Conservation (phyloP, 2,329 filamentous ascomycete species). For the Apiospora kogelbergensis region DNA sequence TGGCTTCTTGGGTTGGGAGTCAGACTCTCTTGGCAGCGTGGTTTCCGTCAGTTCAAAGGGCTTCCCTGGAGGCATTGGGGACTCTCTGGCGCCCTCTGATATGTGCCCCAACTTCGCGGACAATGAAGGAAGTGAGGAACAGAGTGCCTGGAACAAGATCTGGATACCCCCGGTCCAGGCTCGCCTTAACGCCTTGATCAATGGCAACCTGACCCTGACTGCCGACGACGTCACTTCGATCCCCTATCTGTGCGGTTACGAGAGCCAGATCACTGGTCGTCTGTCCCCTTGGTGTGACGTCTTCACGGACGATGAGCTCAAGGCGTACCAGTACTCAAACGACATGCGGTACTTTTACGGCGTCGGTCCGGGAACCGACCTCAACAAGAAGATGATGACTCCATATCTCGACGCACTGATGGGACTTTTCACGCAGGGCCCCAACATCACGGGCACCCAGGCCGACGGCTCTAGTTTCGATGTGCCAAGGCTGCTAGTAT, state of each 20-base stretch:
- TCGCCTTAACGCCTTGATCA: conserved; percentile 54
- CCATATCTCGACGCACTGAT: conserved; percentile 58
- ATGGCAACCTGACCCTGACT: conserved; percentile 54
- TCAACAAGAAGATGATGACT: conserved; percentile 59
- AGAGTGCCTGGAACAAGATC: conserved; percentile 46
- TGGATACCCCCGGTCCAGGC: conserved; percentile 54
- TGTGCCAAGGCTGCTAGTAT: conserved; percentile 57
- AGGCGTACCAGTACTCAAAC: conserved; percentile 65
- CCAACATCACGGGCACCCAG: conserved; percentile 46
- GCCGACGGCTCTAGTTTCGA: conserved; percentile 45
- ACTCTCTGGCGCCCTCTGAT: conserved; percentile 63
- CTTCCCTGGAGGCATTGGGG: conserved; percentile 52
- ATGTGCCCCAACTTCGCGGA: conserved; percentile 61
- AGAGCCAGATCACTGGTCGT: conserved; percentile 64
- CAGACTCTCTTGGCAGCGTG: conserved; percentile 53
- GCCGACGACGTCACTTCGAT: conserved; percentile 56
- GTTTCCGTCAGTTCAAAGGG: conserved; percentile 57
- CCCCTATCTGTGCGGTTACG: conserved; percentile 70
- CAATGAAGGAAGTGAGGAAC: conserved; percentile 46
- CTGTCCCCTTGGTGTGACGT: conserved; percentile 63
- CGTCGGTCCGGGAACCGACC: conserved; percentile 54
- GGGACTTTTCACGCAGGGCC: conserved; percentile 51
- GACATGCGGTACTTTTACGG: conserved; percentile 70
- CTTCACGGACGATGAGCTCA: conserved; percentile 61
- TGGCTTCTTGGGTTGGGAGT: conserved; percentile 59